phyloP scores from a whole-genome alignment of 768 basidiomycete species.

The Auricularia heimuer region DNA sequence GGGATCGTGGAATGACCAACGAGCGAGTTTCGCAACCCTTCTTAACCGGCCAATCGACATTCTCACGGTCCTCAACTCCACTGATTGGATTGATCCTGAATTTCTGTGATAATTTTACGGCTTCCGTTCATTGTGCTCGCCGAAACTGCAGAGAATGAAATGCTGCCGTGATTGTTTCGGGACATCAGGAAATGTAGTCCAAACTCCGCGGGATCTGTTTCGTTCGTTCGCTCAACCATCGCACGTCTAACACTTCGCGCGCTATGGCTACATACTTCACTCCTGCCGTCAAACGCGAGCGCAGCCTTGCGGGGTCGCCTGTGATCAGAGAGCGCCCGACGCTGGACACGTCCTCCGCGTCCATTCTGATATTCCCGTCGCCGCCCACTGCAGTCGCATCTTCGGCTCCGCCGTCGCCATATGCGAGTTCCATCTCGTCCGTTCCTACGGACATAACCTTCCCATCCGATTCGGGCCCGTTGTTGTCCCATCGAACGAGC shows the following conservation, averaged over 20 bases:
- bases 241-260: background rate
- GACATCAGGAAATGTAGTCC: too few species aligned
- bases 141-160: too few species aligned
- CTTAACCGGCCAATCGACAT: constrained; percentile 15
- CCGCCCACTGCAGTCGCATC: background rate
- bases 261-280: background rate
- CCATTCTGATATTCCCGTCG: background rate
- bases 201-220: too few species aligned
- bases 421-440: background rate
- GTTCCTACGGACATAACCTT: background rate
- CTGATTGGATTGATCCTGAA: background rate
- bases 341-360: background rate
- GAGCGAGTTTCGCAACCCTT: constrained; percentile 32
- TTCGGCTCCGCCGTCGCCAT: background rate
- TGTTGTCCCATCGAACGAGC: background rate
- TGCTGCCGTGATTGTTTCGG: too few species aligned
- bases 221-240: background rate
- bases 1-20: constrained; percentile 26
- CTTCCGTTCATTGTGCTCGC: too few species aligned
- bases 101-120: background rate
- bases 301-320: background rate
- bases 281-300: background rate
- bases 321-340: background rate
- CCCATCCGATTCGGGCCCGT: background rate
- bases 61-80: background rate